These are phyloP conservation scores for Colletotrichum lindemuthianum DNA, from an alignment of 2,329 filamentous ascomycete genomes.

Conservation along the genomic window DNA sequence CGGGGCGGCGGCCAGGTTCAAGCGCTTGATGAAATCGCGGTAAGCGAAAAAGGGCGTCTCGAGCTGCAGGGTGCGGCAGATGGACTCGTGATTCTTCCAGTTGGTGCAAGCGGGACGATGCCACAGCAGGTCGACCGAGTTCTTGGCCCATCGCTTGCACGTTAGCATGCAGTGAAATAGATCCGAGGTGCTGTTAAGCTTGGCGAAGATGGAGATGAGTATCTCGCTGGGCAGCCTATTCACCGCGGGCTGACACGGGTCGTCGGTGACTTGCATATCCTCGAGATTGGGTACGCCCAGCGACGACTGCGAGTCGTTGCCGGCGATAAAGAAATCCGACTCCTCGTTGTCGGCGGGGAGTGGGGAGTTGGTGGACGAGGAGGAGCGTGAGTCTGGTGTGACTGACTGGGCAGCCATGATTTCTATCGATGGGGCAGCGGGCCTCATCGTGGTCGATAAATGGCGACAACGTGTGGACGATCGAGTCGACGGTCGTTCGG, in stretches of 20 bases:
- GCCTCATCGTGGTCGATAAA: conserved; percentile 39
- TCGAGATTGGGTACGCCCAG: conserved; percentile 82
- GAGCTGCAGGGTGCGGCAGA: conserved; percentile 80
- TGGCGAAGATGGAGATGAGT: conserved; percentile 90
- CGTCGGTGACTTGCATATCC: conserved; percentile 75
- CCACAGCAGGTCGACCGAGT: conserved; percentile 94
- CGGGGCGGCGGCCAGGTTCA: conserved; percentile 78
- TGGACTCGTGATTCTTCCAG: conserved; percentile 82
- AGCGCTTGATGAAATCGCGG: conserved; percentile 86
- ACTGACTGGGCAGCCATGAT: conserved; percentile 39
- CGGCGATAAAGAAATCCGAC: conserved; percentile 89
- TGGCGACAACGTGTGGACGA: neutral
- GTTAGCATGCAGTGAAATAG: conserved; percentile 91
- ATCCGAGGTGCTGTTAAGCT: conserved; percentile 79
- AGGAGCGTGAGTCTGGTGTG: conserved; percentile 62
- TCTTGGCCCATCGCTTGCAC: conserved; percentile 92
- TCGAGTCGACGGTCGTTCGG: conserved; percentile 7
- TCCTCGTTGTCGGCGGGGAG: conserved; percentile 85
- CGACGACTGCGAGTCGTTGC: conserved; percentile 94
- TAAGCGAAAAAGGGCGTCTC: conserved; percentile 87
- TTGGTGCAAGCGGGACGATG: conserved; percentile 91
- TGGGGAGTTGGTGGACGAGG: conserved; percentile 79
- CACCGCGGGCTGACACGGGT: conserved; percentile 79
- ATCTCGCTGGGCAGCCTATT: conserved; percentile 92
- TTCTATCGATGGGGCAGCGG: conserved; percentile 42